phyloP scores from a whole-genome alignment of 2,329 filamentous ascomycete species.

The Venturia effusa region DNA sequence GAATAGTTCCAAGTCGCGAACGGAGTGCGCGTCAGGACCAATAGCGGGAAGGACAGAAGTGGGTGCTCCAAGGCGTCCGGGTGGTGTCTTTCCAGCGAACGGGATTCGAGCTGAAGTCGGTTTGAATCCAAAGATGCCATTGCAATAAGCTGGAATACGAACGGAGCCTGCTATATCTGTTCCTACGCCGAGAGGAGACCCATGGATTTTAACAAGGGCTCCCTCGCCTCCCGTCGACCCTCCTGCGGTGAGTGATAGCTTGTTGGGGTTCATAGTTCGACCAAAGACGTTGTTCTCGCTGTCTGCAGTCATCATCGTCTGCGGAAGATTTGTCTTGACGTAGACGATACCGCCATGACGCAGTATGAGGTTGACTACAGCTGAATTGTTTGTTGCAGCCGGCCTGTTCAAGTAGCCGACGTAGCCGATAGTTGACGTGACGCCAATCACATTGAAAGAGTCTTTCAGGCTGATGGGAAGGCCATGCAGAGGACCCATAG shows the following conservation, averaged over 20 bases:
- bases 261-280: constrained; percentile 52
- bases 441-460: constrained; percentile 48
- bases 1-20: constrained; percentile 31
- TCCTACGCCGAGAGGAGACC: constrained; percentile 48
- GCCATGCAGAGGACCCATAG: constrained; percentile 42
- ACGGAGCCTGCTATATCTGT: constrained; percentile 54
- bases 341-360: constrained; percentile 39
- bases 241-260: constrained; percentile 48
- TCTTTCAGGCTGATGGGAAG: constrained; percentile 45
- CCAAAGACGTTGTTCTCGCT: constrained; percentile 52
- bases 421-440: constrained; percentile 50
- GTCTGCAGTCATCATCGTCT: constrained; percentile 39
- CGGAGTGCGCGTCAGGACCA: constrained; percentile 33
- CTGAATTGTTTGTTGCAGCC: constrained; percentile 21
- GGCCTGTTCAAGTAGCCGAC: constrained; percentile 30
- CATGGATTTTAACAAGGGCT: constrained; percentile 46
- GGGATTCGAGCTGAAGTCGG: constrained; percentile 14
- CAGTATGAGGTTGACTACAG: constrained; percentile 27
- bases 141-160: constrained; percentile 77
- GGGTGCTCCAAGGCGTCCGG: constrained; percentile 22
- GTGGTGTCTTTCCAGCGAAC: constrained; percentile 19
- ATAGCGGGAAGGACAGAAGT: constrained; percentile 26
- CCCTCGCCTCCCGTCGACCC: constrained; percentile 58
- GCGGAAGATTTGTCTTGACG: constrained; percentile 43
- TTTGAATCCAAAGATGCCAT: constrained; percentile 23